Conservation (phyloP, 345 rosid species). For the Gossypium arboreum region DNA sequence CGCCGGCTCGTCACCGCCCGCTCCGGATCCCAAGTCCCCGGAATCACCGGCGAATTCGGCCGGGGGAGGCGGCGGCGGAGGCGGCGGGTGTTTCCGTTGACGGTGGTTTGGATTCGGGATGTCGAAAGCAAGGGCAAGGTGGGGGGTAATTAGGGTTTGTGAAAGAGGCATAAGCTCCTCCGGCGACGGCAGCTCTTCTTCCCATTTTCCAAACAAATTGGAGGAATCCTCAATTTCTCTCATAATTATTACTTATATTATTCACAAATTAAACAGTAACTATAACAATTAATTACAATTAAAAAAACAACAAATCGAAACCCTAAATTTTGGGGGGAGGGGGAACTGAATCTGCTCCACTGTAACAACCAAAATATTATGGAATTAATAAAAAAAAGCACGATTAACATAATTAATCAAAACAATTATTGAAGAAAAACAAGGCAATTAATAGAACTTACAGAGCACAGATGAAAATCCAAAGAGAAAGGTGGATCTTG, state of each 20-base stretch:
- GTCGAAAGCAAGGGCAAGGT: conserved; percentile 91
- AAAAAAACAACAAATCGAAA: neutral
- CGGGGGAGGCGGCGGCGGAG: conserved; percentile 29
- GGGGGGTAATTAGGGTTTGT: conserved; percentile 84
- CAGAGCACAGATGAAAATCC: too few relatives aligned
- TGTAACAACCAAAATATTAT: neutral
- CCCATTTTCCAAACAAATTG: too few relatives aligned
- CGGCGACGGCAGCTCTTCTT: conserved; percentile 72
- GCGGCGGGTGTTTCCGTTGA: conserved; percentile 25
- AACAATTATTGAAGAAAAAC: neutral
- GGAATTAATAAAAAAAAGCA: neutral
- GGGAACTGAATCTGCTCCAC: neutral
- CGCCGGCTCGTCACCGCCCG: conserved; percentile 75
- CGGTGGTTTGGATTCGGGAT: conserved; percentile 39
- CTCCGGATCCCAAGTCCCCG: conserved; percentile 64
- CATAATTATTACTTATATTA: conserved; percentile 41
- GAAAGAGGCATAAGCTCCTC: conserved; percentile 87
- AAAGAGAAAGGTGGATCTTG: neutral
- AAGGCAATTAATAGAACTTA: neutral
- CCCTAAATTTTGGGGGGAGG: neutral
- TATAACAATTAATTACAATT: too few relatives aligned
- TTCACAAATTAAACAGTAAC: neutral
- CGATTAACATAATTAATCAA: neutral
- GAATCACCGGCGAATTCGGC: conserved; percentile 66
- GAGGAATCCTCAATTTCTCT: conserved; percentile 30